A percentile compares a stretch with the other conserved stretches of the same genome.
These are phyloP conservation scores for Xylariaceae sp. DNA, from an alignment of 2,329 filamentous ascomycete species.

Conservation along the genomic window DNA sequence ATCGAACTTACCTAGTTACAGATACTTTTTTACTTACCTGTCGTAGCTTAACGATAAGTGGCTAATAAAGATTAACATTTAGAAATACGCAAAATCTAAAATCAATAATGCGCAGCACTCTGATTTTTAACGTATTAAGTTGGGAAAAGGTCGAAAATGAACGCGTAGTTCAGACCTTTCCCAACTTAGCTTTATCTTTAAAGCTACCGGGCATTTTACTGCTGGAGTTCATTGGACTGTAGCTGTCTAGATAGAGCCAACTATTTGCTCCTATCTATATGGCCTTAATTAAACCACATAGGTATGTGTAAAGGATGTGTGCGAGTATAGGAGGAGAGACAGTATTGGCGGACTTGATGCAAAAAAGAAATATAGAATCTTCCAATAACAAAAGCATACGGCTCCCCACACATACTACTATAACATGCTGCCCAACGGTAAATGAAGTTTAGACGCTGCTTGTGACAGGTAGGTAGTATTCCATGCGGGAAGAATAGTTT, in stretches of 20 bases:
- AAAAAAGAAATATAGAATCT: slow-evolving; percentile 11
- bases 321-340: slow-evolving; percentile 13
- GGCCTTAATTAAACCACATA: slow-evolving; percentile 5
- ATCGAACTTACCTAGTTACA: too few relatives aligned
- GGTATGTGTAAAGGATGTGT: slow-evolving; percentile 19
- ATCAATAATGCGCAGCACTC: too few relatives aligned
- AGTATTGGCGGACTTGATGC: slow-evolving; percentile 14
- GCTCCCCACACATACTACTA: slow-evolving; percentile 3
- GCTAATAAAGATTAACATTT: too few relatives aligned
- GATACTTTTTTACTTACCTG: too few relatives aligned
- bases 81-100: too few relatives aligned
- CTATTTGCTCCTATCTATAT: slow-evolving; percentile 4
- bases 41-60: too few relatives aligned
- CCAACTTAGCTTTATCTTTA: too few relatives aligned
- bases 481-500: slow-evolving; percentile 29
- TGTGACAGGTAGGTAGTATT: slow-evolving; percentile 24
- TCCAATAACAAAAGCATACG: slow-evolving; percentile 9
- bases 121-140: too few relatives aligned
- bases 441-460: slow-evolving; percentile 27
- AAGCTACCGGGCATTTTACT: too few relatives aligned
- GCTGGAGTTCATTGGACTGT: slow-evolving; percentile 18
- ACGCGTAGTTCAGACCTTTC: too few relatives aligned
- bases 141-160: too few relatives aligned
- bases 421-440: slow-evolving; percentile 27
- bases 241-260: slow-evolving; percentile 9